These are phyloP conservation scores for Chloropicon primus DNA, from an alignment of 139 green algal species.

Conservation along the genomic window DNA sequence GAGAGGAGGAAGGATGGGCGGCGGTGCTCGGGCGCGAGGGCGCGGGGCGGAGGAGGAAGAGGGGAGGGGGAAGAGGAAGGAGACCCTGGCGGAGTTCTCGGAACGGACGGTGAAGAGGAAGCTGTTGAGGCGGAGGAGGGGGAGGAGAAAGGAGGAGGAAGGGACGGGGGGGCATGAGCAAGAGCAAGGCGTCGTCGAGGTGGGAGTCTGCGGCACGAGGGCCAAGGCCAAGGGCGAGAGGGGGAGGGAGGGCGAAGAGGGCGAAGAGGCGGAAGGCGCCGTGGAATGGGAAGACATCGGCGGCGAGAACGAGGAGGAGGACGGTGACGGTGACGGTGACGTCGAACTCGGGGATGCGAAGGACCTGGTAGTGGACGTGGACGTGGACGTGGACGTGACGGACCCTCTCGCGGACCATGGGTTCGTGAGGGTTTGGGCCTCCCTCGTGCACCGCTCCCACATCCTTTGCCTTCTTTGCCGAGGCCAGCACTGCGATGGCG, in stretches of 20 bases:
- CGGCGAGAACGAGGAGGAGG: neutral
- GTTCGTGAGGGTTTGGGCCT: neutral
- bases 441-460: neutral
- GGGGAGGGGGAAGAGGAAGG: neutral
- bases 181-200: neutral
- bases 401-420: neutral
- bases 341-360: no score
- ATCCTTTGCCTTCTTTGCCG: neutral
- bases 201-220: neutral
- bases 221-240: neutral
- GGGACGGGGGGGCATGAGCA: neutral
- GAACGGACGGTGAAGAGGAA: neutral
- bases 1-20: no score
- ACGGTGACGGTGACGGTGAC: neutral
- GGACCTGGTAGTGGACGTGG: neutral
- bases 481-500: neutral
- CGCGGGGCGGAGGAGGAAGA: neutral
- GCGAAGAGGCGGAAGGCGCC: neutral
- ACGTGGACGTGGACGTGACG: neutral
- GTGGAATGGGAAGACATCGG: neutral
- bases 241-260: neutral
- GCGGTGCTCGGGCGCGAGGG: no score
- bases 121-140: neutral
- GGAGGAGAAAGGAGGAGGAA: neutral
- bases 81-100: neutral